These are phyloP conservation scores for Neurospora sublineolata DNA, from an alignment of 495 filamentous ascomycete genomes.

Conservation along the genomic window DNA sequence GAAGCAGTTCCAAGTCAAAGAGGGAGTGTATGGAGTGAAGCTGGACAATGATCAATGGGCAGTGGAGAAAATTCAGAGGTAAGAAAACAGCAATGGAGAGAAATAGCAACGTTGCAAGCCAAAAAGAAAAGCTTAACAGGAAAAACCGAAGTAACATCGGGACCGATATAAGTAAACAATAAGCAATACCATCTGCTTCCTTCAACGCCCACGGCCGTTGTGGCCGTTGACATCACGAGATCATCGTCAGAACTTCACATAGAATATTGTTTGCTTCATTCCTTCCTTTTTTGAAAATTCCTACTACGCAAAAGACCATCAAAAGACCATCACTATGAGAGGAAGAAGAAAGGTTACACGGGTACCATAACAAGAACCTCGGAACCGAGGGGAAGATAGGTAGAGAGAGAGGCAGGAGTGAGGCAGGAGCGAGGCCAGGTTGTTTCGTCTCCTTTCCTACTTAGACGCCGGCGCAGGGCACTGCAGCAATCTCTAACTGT, in stretches of 20 bases:
- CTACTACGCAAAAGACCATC: not conserved
- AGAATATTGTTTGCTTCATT: not conserved
- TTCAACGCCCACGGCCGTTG: not conserved
- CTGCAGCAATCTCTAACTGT: not conserved
- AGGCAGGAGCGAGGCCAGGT: not conserved
- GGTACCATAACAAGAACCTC: not conserved
- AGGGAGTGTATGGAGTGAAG: not conserved
- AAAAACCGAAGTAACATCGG: not conserved
- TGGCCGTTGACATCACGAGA: not conserved
- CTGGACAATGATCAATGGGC: not conserved
- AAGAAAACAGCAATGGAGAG: not conserved
- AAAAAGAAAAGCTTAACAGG: not conserved
- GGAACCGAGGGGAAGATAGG: not conserved
- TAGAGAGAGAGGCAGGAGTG: not conserved
- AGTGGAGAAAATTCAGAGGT: not conserved
- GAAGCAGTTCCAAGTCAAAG: not conserved
- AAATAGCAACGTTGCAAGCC: not conserved
- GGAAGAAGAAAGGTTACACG: not conserved
- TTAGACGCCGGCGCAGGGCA: not conserved
- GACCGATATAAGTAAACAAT: not conserved
- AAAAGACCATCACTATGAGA: not conserved
- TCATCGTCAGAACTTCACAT: not conserved
- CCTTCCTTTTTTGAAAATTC: not conserved
- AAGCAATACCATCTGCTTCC: not conserved
- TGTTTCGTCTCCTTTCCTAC: not conserved